Evolutionary conservation across 768 basidiomycete species (phyloP).

Genomic region (Exidia glandulosa): DNA sequence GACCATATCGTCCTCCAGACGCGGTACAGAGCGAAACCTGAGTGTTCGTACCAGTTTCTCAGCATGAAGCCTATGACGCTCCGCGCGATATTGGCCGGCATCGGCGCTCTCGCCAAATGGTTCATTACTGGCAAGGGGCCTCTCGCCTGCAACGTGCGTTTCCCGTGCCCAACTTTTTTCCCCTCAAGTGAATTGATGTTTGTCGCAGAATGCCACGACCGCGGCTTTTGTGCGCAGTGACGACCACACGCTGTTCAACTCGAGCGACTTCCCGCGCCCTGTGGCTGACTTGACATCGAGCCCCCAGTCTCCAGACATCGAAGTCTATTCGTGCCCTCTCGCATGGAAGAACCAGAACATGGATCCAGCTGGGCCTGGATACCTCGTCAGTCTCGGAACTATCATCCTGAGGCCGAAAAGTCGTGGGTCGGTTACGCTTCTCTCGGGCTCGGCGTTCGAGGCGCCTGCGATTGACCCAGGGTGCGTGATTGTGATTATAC

Average conservation of each 20-base stretch:
- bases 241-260: conserved; percentile 17
- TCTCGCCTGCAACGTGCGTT: conserved; percentile 2
- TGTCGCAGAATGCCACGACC: background rate
- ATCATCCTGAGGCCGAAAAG: conserved; percentile 32
- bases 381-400: background rate
- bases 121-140: conserved; percentile 4
- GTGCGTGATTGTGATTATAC: conserved; percentile 14
- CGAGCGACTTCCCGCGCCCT: background rate
- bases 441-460: conserved; percentile 30
- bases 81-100: background rate
- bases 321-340: background rate
- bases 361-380: background rate
- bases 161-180: background rate
- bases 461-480: conserved; percentile 34
- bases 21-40: background rate
- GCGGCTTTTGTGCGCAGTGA: conserved; percentile 23
- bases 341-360: background rate
- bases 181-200: background rate
- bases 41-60: conserved; percentile 1
- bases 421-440: conserved; percentile 28
- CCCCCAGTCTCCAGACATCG: background rate
- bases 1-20: conserved; percentile 8
- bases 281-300: background rate
- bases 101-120: conserved; percentile 1
- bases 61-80: background rate